phyloP scores from a whole-genome alignment of 2,329 filamentous ascomycete genomes.

The Gremmenia infestans region DNA sequence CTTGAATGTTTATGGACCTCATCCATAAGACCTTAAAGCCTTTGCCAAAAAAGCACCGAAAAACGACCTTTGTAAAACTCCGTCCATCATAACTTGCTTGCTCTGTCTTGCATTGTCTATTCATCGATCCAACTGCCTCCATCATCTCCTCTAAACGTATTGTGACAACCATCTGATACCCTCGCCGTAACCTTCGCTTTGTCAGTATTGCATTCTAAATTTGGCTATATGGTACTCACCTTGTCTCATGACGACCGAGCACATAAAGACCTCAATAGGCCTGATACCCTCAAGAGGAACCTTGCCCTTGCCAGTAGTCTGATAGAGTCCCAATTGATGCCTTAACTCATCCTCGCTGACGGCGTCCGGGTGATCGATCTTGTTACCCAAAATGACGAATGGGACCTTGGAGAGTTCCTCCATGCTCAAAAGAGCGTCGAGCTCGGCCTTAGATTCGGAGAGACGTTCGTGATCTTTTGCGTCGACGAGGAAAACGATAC shows the following conservation, averaged over 20 bases:
- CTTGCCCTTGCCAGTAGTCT: slow-evolving; percentile 95
- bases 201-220: slow-evolving; percentile 9
- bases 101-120: slow-evolving; percentile 8
- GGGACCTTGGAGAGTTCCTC: slow-evolving; percentile 94
- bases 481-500: slow-evolving; percentile 96
- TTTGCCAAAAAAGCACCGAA: slow-evolving; percentile 21
- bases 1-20: slow-evolving; percentile 18
- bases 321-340: slow-evolving; percentile 87
- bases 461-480: slow-evolving; percentile 97
- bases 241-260: slow-evolving; percentile 97
- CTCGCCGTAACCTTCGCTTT: slow-evolving; percentile 67
- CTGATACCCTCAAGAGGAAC: slow-evolving; percentile 86
- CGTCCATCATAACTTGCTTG: slow-evolving; percentile 27
- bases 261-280: slow-evolving; percentile 98
- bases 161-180: slow-evolving; percentile 89
- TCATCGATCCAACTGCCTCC: neutral
- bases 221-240: slow-evolving; percentile 44
- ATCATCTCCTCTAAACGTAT: slow-evolving; percentile 62
- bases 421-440: slow-evolving; percentile 93
- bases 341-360: slow-evolving; percentile 93
- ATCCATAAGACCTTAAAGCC: slow-evolving; percentile 18
- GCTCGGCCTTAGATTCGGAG: slow-evolving; percentile 89
- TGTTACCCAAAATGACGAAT: slow-evolving; percentile 95
- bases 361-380: slow-evolving; percentile 97
- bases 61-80: slow-evolving; percentile 30